Evolutionary conservation across 1,139 yeast genomes (phyloP).

Genomic region (Ogataea hybrid): DNA sequence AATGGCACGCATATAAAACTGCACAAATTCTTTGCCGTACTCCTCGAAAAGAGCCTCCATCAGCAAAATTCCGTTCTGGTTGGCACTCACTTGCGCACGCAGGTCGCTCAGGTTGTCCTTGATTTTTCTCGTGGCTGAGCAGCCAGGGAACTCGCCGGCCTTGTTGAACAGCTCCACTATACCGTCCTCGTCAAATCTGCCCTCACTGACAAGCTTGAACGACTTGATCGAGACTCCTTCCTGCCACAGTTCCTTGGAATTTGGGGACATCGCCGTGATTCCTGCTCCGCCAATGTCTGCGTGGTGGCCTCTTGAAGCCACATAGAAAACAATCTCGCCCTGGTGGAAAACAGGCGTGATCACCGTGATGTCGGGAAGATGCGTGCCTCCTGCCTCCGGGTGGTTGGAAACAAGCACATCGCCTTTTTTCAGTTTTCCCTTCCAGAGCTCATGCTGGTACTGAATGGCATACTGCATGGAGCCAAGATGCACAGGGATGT

Average conservation of each 20-base stretch:
- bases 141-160: slow-evolving; percentile 18
- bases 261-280: slow-evolving; percentile 33
- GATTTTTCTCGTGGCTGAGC: slow-evolving; percentile 30
- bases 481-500: slow-evolving; percentile 56
- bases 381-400: slow-evolving; percentile 53
- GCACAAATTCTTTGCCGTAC: too few species aligned
- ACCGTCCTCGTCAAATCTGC: slow-evolving; percentile 21
- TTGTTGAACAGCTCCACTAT: slow-evolving; percentile 21
- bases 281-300: slow-evolving; percentile 33
- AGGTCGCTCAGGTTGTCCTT: slow-evolving; percentile 32
- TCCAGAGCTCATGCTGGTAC: slow-evolving; percentile 48
- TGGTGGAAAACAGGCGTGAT: slow-evolving; percentile 44
- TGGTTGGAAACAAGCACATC: slow-evolving; percentile 56
- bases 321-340: slow-evolving; percentile 25
- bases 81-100: slow-evolving; percentile 31
- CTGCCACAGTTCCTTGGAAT: slow-evolving; percentile 29
- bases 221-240: slow-evolving; percentile 33
- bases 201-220: slow-evolving; percentile 27
- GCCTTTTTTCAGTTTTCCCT: slow-evolving; percentile 46
- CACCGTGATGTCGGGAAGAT: too few species aligned
- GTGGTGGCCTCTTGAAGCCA: slow-evolving; percentile 33
- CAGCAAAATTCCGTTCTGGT: slow-evolving; percentile 21
- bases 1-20: too few species aligned
- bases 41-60: too few species aligned
- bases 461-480: slow-evolving; percentile 59